These are phyloP conservation scores for Amylocystis lapponica DNA, from an alignment of 768 basidiomycete species.

Conservation along the genomic window DNA sequence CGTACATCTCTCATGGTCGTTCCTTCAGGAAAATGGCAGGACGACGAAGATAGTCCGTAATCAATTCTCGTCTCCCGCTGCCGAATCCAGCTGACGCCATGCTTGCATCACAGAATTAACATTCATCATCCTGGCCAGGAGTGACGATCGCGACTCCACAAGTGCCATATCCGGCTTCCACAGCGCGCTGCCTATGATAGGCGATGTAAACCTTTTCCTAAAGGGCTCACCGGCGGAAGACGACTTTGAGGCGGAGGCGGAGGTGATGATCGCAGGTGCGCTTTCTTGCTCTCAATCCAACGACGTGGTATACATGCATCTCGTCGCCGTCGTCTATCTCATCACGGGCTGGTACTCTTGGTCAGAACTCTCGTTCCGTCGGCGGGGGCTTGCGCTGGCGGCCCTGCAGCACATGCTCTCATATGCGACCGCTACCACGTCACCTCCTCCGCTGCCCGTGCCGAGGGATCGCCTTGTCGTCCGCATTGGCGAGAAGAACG, in stretches of 20 bases:
- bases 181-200: slow-evolving; percentile 64
- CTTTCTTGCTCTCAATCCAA: too few species aligned
- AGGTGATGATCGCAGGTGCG: slow-evolving; percentile 89
- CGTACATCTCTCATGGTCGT: not conserved
- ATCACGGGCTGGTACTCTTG: not conserved
- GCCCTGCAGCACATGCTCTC: slow-evolving; percentile 61
- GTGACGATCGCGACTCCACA: too few species aligned
- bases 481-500: slow-evolving; percentile 67
- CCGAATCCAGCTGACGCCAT: not conserved
- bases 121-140: slow-evolving; percentile 80
- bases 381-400: slow-evolving; percentile 59
- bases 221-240: slow-evolving; percentile 38
- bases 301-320: too few species aligned
- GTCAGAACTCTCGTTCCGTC: slow-evolving; percentile 59
- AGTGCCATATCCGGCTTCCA: too few species aligned
- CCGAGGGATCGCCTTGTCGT: slow-evolving; percentile 51
- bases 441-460: slow-evolving; percentile 33
- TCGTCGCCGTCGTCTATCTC: too few species aligned
- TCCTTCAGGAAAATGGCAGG: slow-evolving; percentile 73
- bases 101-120: slow-evolving; percentile 57
- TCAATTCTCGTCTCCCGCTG: slow-evolving; percentile 1
- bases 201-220: slow-evolving; percentile 90
- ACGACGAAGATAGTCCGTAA: slow-evolving; percentile 75
- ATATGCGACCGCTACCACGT: slow-evolving; percentile 46
- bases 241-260: slow-evolving; percentile 70